These are phyloP conservation scores for Colletotrichum musicola DNA, from an alignment of 2,329 filamentous ascomycete genomes.

Conservation along the genomic window DNA sequence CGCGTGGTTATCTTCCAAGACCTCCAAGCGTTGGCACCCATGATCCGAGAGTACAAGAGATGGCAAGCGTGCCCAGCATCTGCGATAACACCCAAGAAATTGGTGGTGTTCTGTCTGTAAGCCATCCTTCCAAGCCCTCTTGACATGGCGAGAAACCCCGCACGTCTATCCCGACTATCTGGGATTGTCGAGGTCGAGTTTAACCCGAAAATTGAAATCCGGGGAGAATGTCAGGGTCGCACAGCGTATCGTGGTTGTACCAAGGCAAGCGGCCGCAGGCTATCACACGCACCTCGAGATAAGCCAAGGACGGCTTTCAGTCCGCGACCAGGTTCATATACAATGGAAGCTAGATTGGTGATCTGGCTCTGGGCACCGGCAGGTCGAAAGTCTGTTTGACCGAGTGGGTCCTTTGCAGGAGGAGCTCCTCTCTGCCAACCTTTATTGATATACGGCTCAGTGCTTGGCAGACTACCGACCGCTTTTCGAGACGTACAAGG, in stretches of 20 bases:
- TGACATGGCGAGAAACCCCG: neutral
- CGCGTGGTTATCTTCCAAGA: constrained; percentile 1
- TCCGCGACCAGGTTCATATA: neutral
- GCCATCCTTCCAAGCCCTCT: neutral
- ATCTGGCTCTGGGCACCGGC: neutral
- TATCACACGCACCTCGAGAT: neutral
- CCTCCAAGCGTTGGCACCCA: neutral
- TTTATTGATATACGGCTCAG: neutral
- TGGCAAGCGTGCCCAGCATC: neutral
- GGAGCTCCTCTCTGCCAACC: neutral
- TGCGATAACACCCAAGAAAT: neutral
- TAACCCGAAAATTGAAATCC: neutral
- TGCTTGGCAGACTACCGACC: neutral
- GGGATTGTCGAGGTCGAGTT: neutral
- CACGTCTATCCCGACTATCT: neutral
- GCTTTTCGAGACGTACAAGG: neutral
- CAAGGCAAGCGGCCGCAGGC: neutral
- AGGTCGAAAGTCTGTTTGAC: neutral
- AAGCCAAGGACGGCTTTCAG: neutral
- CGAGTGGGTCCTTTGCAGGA: neutral
- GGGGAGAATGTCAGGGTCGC: neutral
- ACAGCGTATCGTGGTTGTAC: neutral
- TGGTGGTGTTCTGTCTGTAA: neutral
- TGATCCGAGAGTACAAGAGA: neutral
- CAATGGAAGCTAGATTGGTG: neutral